phyloP scores from a whole-genome alignment of 306 rosid species.

The Cicer arietinum region DNA sequence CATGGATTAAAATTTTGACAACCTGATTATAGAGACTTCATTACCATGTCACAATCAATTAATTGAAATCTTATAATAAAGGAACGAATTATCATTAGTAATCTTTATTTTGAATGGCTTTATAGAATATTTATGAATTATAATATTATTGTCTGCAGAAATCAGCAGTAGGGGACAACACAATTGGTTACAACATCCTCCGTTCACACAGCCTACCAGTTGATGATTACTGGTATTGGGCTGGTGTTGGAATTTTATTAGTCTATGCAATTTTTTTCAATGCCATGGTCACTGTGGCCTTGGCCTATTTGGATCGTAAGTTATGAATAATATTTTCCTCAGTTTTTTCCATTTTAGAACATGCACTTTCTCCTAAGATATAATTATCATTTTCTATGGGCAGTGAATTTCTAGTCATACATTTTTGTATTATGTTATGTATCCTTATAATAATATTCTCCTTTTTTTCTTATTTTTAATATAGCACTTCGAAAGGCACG shows the following conservation, averaged over 20 bases:
- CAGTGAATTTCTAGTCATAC: background rate
- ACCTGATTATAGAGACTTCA: background rate
- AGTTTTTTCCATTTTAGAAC: slow-evolving; percentile 8
- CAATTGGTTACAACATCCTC: slow-evolving; percentile 72
- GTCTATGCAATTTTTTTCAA: slow-evolving; percentile 66
- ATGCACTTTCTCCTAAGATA: slow-evolving; percentile 1
- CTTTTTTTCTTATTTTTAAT: slow-evolving; percentile 23
- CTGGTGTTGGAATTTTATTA: slow-evolving; percentile 57
- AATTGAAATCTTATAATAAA: slow-evolving; percentile 18
- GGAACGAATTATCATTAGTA: slow-evolving; percentile 9
- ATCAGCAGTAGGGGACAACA: slow-evolving; percentile 54
- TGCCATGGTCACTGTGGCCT: slow-evolving; percentile 66
- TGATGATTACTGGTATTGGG: slow-evolving; percentile 77
- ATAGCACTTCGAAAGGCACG: slow-evolving; percentile 70
- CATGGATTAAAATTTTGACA: slow-evolving; percentile 1
- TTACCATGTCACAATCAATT: slow-evolving; percentile 12
- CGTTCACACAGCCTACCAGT: slow-evolving; percentile 58
- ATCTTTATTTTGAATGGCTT: background rate
- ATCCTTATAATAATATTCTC: slow-evolving; percentile 17
- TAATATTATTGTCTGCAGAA: slow-evolving; percentile 55
- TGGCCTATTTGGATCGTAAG: slow-evolving; percentile 84
- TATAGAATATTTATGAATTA: slow-evolving; percentile 33
- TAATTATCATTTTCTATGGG: background rate
- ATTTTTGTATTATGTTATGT: background rate
- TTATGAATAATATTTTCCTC: slow-evolving; percentile 34